A percentile compares a stretch with the other conserved stretches of the same genome.
These are phyloP conservation scores for Geranomyces variabilis DNA, from an alignment of 192 early-diverging fungal species.

Conservation along the genomic window DNA sequence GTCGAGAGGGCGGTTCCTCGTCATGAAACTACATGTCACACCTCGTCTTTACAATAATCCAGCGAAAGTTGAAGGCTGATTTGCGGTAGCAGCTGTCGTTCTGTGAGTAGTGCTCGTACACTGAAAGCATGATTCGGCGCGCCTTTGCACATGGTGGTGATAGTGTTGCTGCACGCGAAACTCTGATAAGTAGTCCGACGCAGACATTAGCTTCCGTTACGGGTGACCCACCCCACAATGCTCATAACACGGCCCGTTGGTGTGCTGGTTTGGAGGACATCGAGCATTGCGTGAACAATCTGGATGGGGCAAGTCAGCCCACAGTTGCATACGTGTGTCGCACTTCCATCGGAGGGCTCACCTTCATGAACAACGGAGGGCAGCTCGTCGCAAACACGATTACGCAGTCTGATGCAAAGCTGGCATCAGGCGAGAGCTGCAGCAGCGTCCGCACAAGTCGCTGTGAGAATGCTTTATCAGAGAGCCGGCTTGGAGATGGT, in stretches of 20 bases:
- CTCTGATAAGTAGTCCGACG: not conserved
- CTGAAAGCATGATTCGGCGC: constrained; percentile 11
- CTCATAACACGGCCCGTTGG: not conserved
- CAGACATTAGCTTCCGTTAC: not conserved
- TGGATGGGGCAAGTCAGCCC: not conserved
- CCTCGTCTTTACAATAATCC: constrained; percentile 21
- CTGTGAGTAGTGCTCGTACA: constrained; percentile 1
- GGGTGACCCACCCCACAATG: not conserved
- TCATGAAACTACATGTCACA: not conserved
- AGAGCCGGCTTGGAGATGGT: not conserved
- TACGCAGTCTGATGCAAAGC: not conserved
- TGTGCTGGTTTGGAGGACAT: not conserved
- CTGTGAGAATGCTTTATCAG: not conserved
- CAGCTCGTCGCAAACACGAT: not conserved
- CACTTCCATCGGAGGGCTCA: not conserved
- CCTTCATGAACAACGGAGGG: not conserved
- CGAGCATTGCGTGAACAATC: not conserved
- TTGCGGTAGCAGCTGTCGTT: not conserved
- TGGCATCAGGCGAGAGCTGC: not conserved
- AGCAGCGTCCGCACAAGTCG: not conserved
- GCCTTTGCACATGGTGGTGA: not conserved
- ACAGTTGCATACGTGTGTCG: too few species aligned
- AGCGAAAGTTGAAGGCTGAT: constrained; percentile 6
- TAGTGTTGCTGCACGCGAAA: not conserved
- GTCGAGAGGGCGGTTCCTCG: not conserved